Evolutionary conservation across 495 filamentous ascomycete species (phyloP).

Genomic region (Evansstolkia leycettana): DNA sequence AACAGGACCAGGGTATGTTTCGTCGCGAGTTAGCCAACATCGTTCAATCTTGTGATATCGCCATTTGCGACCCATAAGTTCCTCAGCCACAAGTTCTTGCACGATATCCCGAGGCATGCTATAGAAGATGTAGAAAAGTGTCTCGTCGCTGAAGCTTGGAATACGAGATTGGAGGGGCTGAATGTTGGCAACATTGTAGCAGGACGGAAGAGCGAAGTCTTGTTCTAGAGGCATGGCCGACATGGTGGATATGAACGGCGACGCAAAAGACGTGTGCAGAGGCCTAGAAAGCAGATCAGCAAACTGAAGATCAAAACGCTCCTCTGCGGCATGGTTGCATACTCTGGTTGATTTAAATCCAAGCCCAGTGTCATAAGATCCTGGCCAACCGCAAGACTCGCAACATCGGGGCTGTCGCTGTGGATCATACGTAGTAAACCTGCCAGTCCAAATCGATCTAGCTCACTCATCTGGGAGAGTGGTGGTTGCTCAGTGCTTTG

Average conservation of each 20-base stretch:
- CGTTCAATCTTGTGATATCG: slow-evolving; percentile 81
- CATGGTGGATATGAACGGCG: slow-evolving; percentile 57
- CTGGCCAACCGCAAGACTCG: slow-evolving; percentile 61
- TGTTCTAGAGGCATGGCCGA: slow-evolving; percentile 59
- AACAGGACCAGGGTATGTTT: slow-evolving; percentile 52
- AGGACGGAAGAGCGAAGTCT: slow-evolving; percentile 66
- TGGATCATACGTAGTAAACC: slow-evolving; percentile 71
- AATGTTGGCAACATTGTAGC: slow-evolving; percentile 81
- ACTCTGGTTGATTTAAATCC: slow-evolving; percentile 71
- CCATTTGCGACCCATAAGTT: slow-evolving; percentile 80
- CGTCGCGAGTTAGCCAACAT: slow-evolving; percentile 86
- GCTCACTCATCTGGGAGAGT: slow-evolving; percentile 62
- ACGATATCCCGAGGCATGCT: slow-evolving; percentile 71
- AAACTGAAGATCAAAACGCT: not conserved
- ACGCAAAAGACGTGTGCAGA: slow-evolving; percentile 51
- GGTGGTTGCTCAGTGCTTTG: slow-evolving; percentile 42
- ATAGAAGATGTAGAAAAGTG: slow-evolving; percentile 91
- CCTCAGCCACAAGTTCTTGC: slow-evolving; percentile 72
- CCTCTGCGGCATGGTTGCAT: slow-evolving; percentile 20
- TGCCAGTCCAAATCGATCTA: slow-evolving; percentile 70
- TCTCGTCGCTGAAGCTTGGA: slow-evolving; percentile 76
- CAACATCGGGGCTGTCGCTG: slow-evolving; percentile 64
- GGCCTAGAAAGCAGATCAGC: slow-evolving; percentile 27
- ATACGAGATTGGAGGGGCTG: slow-evolving; percentile 69
- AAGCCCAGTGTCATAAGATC: slow-evolving; percentile 67